Conservation (phyloP, 805 yeast genomes). For the Metschnikowia cerradonensis region DNA sequence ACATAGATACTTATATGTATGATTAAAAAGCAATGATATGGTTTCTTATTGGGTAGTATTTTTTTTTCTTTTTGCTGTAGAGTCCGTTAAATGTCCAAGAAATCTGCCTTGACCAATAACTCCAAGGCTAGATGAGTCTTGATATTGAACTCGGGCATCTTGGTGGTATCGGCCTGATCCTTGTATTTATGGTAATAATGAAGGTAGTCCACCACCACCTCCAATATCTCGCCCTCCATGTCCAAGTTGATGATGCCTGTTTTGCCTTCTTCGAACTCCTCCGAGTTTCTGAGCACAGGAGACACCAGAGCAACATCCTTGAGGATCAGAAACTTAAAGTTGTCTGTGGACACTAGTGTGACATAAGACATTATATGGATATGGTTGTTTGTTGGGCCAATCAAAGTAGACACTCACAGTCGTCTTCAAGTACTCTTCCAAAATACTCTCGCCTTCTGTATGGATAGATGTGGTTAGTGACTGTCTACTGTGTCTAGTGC, state of each 20-base stretch:
- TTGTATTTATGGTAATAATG: slow-evolving; percentile 70
- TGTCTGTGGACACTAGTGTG: slow-evolving; percentile 71
- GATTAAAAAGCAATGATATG: no score
- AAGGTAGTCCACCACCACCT: slow-evolving; percentile 80
- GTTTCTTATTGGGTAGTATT: no score
- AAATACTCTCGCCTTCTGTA: no score
- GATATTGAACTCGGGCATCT: slow-evolving; percentile 80
- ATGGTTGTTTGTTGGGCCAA: no score
- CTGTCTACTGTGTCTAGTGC: no score
- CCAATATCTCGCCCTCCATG: slow-evolving; percentile 67
- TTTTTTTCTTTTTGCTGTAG: no score
- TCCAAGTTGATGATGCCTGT: slow-evolving; percentile 55
- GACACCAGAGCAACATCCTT: slow-evolving; percentile 78
- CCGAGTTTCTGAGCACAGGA: slow-evolving; percentile 47
- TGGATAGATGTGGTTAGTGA: no score
- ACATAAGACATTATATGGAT: slow-evolving; percentile 33
- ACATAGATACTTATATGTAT: no score
- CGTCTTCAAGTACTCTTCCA: no score
- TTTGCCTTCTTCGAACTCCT: slow-evolving; percentile 55
- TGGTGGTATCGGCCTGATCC: slow-evolving; percentile 46
- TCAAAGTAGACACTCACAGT: no score
- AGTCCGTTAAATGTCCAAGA: slow-evolving; percentile 49
- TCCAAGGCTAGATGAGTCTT: slow-evolving; percentile 95
- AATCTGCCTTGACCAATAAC: slow-evolving; percentile 89
- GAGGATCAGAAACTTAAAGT: slow-evolving; percentile 54